Base-by-base conservation (phyloP, 2,329 filamentous ascomycete genomes). In the Venturia pyrina region DNA sequence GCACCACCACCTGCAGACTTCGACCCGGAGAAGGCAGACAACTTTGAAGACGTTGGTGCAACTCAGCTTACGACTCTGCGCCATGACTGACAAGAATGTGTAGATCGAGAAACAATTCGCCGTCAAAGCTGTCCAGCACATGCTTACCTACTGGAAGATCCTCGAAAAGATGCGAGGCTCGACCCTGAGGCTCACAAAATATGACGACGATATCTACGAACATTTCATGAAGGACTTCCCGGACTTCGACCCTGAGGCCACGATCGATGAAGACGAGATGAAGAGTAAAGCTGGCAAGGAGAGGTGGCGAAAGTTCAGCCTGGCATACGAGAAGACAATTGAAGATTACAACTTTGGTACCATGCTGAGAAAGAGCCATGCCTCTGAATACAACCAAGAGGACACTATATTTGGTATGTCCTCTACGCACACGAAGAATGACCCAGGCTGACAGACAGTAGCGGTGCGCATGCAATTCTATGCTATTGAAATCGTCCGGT, bases 81-180 rank as follows among this genome's bases (percentile, higher is more conserved):
- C 24, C 21, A 19, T 21, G 46, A 63, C 74, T 78, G 65, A 74
- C 68, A 37, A 65, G 10, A 65, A 41, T 7, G 10, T 62, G 53
- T 70, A 96, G 90, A 97, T 99, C 76, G 95, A 99, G 85, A 96
- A 97, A 84, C 95, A 98, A 78, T 99, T 99, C 74, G 95, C 95
- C 40, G 95, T 99, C 72, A 98, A 98, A 83, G 93, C 89, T 63
- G 95, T 98, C 46, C 90, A 96, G 78, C 95, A 99, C 78, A 91
- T 99, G 84, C 86, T 91, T 74, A 97, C 93, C 62, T 98, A 99
- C 83, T 99, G 93, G 93, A 83, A 88, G 64, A 93, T 99, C 74
- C 89, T 99, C 72, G 89, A 97, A 78, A 91, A 89, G 75, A 86
- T 96, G 70, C 90, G 86, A 71, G 95, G 93, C 70, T 96, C 92